Evolutionary conservation across 1,284 basidiomycete genomes (phyloP), one percentile per base, ranked within the genome.

Genomic region (Cutaneotrichosporon sp.): DNA sequence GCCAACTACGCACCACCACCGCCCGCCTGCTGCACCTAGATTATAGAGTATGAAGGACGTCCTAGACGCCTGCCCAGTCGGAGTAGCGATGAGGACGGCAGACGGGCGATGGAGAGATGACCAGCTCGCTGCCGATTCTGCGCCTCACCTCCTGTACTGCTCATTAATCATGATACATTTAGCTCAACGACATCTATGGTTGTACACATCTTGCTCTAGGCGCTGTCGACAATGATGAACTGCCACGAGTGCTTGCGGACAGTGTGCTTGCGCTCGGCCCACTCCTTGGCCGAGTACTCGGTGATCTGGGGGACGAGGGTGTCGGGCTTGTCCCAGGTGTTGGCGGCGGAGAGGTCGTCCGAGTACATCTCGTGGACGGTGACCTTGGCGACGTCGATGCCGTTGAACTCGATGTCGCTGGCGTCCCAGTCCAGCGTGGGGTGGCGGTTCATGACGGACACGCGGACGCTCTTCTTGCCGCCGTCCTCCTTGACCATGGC

Each of bases 201-300:
- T 29, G 29, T 29, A 9, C 29, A 29, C 29, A 29, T 29, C 29
- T 29, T n/a, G 16, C 36, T 38, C 29, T 38, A n/a, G 11, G 36
- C 36, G 16, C 36, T 38, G 6, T 38, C 36, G 18, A 38, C 57
- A 5, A 59, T 34, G 31, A 59, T 54, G 34, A 59, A 59, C 42
- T 62, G 45, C 76, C 76, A 78, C 29, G 76, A 78, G 59, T 78
- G 74, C 63, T 74, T 72, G 59, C 62, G 55, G 9, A 76, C 69
- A 11, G 59, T 62, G 33, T 60, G 62, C 53, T 63, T 62, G n/a
- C 64, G 62, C 36, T 55, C 46, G 10, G 42, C 29, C 73, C 71
- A 73, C 22, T 71, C 71, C 27, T 59, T 52, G 6, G 54, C 67
- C 13, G 29, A 50, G 54, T 33, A 51, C 46, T 69, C 63, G 4